phyloP scores from a whole-genome alignment of 2,329 filamentous ascomycete species.

The Zasmidium angulare region DNA sequence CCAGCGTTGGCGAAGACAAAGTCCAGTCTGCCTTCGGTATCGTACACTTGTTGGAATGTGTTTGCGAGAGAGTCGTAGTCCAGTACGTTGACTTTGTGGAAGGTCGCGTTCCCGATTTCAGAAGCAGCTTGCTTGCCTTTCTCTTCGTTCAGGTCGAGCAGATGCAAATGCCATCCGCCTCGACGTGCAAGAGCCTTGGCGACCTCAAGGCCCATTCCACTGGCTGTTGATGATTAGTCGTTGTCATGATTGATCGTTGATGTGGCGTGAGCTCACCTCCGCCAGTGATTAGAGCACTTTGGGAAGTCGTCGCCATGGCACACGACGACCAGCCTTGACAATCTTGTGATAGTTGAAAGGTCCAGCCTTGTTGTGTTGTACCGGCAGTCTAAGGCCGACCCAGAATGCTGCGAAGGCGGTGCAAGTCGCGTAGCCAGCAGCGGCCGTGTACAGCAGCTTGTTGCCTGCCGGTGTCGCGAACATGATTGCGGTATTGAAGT shows the following conservation, averaged over 20 bases:
- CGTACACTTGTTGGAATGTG: conserved; percentile 42
- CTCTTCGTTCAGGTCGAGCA: conserved; percentile 41
- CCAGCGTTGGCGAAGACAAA: conserved; percentile 58
- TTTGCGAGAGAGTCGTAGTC: conserved; percentile 37
- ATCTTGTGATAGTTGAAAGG: conserved; percentile 36
- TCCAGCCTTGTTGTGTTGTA: conserved; percentile 31
- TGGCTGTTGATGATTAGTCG: conserved; percentile 24
- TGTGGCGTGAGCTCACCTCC: conserved; percentile 12
- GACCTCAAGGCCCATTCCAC: conserved; percentile 46
- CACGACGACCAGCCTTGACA: conserved; percentile 25
- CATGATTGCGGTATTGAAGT: conserved; percentile 23
- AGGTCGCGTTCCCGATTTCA: conserved; percentile 35
- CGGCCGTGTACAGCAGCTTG: conserved; percentile 29
- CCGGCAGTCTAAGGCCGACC: conserved; percentile 30
- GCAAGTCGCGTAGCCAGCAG: conserved; percentile 32
- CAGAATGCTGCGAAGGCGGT: conserved; percentile 33
- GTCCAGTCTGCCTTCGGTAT: conserved; percentile 38
- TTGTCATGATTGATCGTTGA: background rate
- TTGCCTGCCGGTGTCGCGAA: conserved; percentile 20
- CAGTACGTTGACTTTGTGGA: conserved; percentile 42
- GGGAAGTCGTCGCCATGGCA: conserved; percentile 35
- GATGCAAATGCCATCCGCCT: conserved; percentile 41
- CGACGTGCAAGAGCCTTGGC: conserved; percentile 40
- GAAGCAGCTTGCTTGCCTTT: conserved; percentile 14
- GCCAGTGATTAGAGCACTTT: conserved; percentile 27